Evolutionary conservation across 1,284 basidiomycete species (phyloP).

Genomic region (Malassezia nana): DNA sequence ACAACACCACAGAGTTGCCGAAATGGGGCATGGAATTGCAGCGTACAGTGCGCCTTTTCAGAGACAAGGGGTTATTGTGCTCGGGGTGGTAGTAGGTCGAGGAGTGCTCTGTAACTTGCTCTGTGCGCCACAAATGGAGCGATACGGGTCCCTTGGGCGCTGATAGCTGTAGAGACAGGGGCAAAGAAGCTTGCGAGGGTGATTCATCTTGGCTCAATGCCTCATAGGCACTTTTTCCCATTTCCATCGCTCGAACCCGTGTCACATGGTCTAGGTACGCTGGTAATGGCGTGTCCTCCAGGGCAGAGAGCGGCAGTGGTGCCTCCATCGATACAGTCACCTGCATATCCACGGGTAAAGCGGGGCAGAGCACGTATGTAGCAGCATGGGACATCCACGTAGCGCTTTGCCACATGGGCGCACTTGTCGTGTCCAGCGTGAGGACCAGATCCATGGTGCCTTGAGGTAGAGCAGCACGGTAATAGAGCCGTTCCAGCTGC

Average conservation of each 20-base stretch:
- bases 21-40: not conserved
- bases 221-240: not conserved
- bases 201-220: not conserved
- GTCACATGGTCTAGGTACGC: not conserved
- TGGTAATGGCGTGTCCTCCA: not conserved
- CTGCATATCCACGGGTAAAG: constrained; percentile 2
- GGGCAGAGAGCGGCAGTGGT: not conserved
- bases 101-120: not conserved
- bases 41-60: not conserved
- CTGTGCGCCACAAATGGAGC: not conserved
- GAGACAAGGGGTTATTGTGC: not conserved
- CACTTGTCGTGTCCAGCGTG: not conserved
- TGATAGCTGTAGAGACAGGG: not conserved
- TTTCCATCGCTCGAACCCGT: too few species aligned
- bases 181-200: not conserved
- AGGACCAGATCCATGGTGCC: not conserved
- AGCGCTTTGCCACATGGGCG: not conserved
- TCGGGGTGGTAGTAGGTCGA: constrained; percentile 2
- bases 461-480: not conserved
- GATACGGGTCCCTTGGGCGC: not conserved
- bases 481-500: not conserved
- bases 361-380: constrained; percentile 3
- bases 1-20: not conserved
- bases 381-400: not conserved
- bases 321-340: not conserved